These are phyloP conservation scores for Diaporthe longicolla DNA, from an alignment of 2,329 filamentous ascomycete genomes.

Conservation along the genomic window DNA sequence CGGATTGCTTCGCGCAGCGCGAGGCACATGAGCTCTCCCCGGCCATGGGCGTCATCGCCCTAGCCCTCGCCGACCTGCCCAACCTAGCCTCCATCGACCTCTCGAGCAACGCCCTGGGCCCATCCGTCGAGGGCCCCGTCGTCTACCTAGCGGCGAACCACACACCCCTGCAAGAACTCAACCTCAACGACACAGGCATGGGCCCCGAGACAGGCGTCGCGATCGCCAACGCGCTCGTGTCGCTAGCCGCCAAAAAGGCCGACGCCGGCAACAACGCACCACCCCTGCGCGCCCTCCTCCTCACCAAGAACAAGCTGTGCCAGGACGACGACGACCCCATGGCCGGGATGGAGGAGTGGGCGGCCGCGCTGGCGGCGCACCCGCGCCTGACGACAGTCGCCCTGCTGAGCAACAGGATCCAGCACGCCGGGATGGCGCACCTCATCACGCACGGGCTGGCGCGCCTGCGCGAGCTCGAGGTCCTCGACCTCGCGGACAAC, in stretches of 20 bases:
- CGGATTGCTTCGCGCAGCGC: neutral
- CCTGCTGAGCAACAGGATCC: neutral
- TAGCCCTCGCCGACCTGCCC: slow-evolving; percentile 4
- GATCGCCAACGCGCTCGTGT: neutral
- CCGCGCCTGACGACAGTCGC: neutral
- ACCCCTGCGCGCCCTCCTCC: neutral
- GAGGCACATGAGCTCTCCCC: neutral
- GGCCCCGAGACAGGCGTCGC: neutral
- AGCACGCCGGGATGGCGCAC: neutral
- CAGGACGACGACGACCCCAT: slow-evolving; percentile 1
- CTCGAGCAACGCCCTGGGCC: slow-evolving; percentile 6
- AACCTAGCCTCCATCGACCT: neutral
- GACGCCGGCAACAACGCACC: neutral
- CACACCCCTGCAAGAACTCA: neutral
- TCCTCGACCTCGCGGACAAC: slow-evolving; percentile 7
- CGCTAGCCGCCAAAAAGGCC: neutral
- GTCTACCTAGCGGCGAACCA: neutral
- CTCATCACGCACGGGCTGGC: neutral
- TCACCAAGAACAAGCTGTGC: neutral
- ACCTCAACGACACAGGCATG: neutral
- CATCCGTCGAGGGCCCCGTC: slow-evolving; percentile 2
- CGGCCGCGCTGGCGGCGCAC: slow-evolving; percentile 11
- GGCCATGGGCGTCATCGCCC: neutral
- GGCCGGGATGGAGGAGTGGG: slow-evolving; percentile 8
- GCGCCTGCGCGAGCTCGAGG: neutral